Conservation (phyloP, 2,329 filamentous ascomycete species). For the Seiridium cupressi region DNA sequence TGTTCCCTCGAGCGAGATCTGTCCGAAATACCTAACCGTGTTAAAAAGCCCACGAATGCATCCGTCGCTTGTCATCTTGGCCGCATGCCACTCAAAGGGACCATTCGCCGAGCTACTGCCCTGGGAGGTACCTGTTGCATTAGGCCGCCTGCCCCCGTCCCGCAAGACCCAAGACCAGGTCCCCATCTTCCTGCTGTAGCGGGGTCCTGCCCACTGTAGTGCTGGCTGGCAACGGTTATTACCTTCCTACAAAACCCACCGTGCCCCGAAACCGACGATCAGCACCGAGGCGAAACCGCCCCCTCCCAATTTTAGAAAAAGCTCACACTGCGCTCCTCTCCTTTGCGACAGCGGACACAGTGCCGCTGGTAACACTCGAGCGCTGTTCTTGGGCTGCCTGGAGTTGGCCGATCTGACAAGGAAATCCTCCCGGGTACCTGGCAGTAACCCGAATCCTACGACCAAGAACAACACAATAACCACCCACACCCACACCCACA, state of each 20-base stretch:
- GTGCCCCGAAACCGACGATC: constrained; percentile 36
- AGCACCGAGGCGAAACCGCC: constrained; percentile 32
- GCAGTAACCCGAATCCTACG: background rate
- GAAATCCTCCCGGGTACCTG: background rate
- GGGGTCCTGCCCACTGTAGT: background rate
- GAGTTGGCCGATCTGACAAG: background rate
- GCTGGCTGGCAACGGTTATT: background rate
- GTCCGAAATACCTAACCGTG: too few relatives aligned
- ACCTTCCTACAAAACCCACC: background rate
- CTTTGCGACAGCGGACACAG: background rate
- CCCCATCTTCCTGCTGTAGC: background rate
- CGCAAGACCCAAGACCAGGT: background rate
- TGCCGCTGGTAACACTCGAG: background rate
- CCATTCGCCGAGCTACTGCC: too few relatives aligned
- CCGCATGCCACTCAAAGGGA: too few relatives aligned
- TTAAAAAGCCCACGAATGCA: too few relatives aligned
- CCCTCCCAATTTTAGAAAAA: constrained; percentile 8
- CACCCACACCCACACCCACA: background rate
- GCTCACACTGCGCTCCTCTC: background rate
- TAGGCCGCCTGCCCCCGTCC: background rate
- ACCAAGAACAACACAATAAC: background rate
- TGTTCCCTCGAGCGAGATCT: too few relatives aligned
- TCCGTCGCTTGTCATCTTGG: too few relatives aligned
- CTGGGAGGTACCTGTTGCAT: background rate
- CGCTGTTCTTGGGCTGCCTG: background rate